phyloP scores from a whole-genome alignment of 441 rosid species.

The Populus hybrid region DNA sequence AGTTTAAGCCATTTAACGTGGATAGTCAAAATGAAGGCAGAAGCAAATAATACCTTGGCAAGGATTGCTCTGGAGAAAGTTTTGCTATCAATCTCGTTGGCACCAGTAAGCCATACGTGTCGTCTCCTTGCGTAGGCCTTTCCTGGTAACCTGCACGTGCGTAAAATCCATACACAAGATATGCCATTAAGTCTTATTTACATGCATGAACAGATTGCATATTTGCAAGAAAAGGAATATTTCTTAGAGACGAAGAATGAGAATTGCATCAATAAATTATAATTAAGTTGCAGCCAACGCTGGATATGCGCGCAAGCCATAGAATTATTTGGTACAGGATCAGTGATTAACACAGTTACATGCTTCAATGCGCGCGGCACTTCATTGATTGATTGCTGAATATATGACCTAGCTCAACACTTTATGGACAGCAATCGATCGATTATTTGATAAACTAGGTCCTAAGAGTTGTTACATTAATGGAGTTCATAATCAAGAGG shows the following conservation, averaged over 20 bases:
- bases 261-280: not conserved
- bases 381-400: not conserved
- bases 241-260: not conserved
- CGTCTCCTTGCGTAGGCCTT: conserved; percentile 82
- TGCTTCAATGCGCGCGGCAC: not conserved
- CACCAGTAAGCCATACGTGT: conserved; percentile 84
- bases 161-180: not conserved
- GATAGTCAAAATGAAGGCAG: not conserved
- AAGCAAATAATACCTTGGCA: conserved; percentile 61
- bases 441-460: not conserved
- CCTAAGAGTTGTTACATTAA: not conserved
- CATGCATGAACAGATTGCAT: not conserved
- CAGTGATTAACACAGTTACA: not conserved
- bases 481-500: not conserved
- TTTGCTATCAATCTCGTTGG: conserved; percentile 87
- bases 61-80: conserved; percentile 87
- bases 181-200: not conserved
- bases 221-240: not conserved
- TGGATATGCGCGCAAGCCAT: no score
- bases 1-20: not conserved
- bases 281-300: not conserved
- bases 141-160: conserved; percentile 73
- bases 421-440: not conserved
- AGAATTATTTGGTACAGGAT: not conserved
- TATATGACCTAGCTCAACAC: not conserved